Base-by-base conservation (phyloP, 2,329 filamentous ascomycete genomes). In the Colletotrichum melonis region DNA sequence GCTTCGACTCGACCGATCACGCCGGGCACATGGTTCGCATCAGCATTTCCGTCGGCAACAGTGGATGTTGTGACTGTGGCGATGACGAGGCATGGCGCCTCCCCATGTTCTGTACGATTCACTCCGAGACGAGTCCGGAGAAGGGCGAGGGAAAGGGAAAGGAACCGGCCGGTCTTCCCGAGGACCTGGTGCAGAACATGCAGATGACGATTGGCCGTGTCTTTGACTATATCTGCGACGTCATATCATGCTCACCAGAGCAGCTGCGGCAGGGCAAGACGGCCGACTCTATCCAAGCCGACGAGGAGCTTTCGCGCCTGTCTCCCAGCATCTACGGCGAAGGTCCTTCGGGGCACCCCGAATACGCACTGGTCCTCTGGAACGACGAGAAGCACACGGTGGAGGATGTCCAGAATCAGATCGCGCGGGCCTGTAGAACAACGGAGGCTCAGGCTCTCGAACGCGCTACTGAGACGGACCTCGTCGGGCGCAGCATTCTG, bases 351-450 rank as follows among this genome's bases (percentile, higher is more conserved):
- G 90, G 92, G 69, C 87, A 90, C 3, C 88, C 92, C 14, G 94
- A 98, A 78, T 99, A 93, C 81, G 93, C 94, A 5, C 85, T 99
- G 57, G 86, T 98, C 19, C 86, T 99, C 5, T 99, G 97, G 97
- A 99, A 99, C 78, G 97, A 99, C 76, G 97, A 99, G 84, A 99
- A 99, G 82, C 97, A 99, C 81, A 99, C 97, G 0, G 92, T 98
- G 56, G 90, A 92, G 59, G 97, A 99, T 81, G 96, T 99, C 6
- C 89, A 92, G 76, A 92, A 97, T 70, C 96, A 98, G 81, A 94
- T 99, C 26, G 93, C 94, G 3, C 90, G 96, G 76, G 97, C 97
- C 63, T 99, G 97, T 85, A 91, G 90, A 74, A 92, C 94, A 76
- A 90, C 91, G 7, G 86, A 88, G 73, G 87, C 86, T 5, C 93